These are phyloP conservation scores for Dryas drummondii DNA, from an alignment of 306 rosid genomes.

Conservation along the genomic window DNA sequence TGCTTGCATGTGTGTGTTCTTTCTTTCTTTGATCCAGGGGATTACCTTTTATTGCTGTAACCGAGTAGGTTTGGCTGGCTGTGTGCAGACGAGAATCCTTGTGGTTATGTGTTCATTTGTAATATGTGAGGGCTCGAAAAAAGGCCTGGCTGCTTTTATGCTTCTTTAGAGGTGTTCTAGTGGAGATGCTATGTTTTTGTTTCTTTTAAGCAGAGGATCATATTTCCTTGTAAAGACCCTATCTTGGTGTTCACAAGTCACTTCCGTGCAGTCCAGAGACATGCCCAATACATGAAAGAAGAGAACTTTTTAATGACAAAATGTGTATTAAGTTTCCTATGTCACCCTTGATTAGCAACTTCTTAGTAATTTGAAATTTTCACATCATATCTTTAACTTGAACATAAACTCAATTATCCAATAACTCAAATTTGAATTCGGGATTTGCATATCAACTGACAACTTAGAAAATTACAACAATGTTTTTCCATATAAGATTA, in stretches of 20 bases:
- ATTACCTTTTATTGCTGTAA: slow-evolving; percentile 24
- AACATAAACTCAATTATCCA: background rate
- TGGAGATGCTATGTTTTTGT: background rate
- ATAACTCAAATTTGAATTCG: background rate
- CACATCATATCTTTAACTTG: background rate
- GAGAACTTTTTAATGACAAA: background rate
- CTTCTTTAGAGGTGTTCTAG: background rate
- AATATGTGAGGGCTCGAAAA: background rate
- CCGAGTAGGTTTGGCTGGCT: slow-evolving; percentile 22
- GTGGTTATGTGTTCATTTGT: background rate
- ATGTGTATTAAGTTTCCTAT: background rate
- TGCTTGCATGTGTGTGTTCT: background rate
- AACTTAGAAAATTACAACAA: background rate
- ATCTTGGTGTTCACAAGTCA: background rate
- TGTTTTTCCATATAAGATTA: background rate
- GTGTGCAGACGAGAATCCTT: background rate
- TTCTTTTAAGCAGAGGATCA: background rate
- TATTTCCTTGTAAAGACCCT: background rate
- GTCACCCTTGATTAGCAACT: background rate
- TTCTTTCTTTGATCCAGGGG: slow-evolving; percentile 26
- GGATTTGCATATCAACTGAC: background rate
- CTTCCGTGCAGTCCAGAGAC: too few species aligned
- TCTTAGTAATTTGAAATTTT: background rate
- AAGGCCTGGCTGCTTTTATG: background rate
- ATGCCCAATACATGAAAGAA: background rate